Conservation (phyloP, 768 basidiomycete species). For the Lentinus tigrinus region DNA sequence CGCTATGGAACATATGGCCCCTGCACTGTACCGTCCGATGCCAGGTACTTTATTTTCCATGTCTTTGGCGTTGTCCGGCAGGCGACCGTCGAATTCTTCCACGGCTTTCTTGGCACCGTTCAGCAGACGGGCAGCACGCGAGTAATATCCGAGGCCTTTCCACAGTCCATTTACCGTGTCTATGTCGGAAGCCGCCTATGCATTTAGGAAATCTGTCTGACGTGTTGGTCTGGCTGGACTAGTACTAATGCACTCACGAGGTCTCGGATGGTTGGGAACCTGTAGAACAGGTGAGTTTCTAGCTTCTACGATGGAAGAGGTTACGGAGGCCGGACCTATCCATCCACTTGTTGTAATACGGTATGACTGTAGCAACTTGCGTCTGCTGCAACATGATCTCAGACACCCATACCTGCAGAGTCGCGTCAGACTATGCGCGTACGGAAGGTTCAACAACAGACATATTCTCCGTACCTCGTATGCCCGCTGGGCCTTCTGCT, state of each 20-base stretch:
- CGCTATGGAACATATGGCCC: constrained; percentile 83
- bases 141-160: constrained; percentile 93
- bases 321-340: constrained; percentile 47
- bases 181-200: constrained; percentile 63
- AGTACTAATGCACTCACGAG: constrained; percentile 49
- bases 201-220: constrained; percentile 2
- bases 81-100: constrained; percentile 57
- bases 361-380: constrained; percentile 90
- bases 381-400: constrained; percentile 98
- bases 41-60: constrained; percentile 86
- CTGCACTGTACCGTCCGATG: constrained; percentile 87
- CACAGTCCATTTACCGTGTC: constrained; percentile 87
- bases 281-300: constrained; percentile 28
- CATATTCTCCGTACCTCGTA: constrained; percentile 69
- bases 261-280: constrained; percentile 79
- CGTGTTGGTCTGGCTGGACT: neutral
- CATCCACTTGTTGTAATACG: constrained; percentile 92
- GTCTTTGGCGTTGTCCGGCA: constrained; percentile 78
- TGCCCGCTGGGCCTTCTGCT: constrained; percentile 78
- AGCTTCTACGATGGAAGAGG: neutral
- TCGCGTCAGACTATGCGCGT: neutral
- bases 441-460: neutral
- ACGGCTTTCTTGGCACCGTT: constrained; percentile 82
- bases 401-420: constrained; percentile 74
- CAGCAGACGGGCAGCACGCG: constrained; percentile 78